Percentiles rank a stretch among this genome's conserved stretches.
Evolutionary conservation across 2,329 filamentous ascomycete species (phyloP).

Genomic region (Dothiorella sarmentorum): DNA sequence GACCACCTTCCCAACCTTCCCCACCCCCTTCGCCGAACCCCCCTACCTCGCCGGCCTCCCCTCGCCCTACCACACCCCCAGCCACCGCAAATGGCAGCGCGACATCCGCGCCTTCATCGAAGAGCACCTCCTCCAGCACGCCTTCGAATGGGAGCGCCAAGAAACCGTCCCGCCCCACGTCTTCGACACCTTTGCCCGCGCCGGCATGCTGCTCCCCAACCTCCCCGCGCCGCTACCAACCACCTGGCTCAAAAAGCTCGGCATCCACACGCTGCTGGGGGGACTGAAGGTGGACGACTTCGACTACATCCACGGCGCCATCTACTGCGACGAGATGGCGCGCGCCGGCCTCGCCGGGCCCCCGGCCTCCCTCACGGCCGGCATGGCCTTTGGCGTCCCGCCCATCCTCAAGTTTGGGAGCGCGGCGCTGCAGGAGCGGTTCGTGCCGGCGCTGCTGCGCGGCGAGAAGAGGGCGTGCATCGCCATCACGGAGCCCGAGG

Average conservation of each 20-base stretch:
- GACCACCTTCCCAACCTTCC: constrained; percentile 6
- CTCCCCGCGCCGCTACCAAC: constrained; percentile 67
- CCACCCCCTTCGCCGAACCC: constrained; percentile 68
- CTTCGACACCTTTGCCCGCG: constrained; percentile 60
- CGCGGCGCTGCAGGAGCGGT: constrained; percentile 59
- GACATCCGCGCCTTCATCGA: constrained; percentile 64
- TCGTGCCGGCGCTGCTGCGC: constrained; percentile 65
- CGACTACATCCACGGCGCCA: constrained; percentile 67
- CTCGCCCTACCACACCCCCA: constrained; percentile 66
- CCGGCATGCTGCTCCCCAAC: constrained; percentile 68
- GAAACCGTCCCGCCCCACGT: constrained; percentile 63
- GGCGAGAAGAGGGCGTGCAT: constrained; percentile 68
- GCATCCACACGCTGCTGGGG: constrained; percentile 64
- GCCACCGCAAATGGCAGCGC: constrained; percentile 65
- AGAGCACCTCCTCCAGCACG: constrained; percentile 59
- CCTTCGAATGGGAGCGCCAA: constrained; percentile 66
- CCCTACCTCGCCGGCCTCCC: constrained; percentile 68
- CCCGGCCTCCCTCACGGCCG: constrained; percentile 62
- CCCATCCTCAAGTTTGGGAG: constrained; percentile 68
- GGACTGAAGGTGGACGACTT: constrained; percentile 68
- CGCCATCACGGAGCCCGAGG: constrained; percentile 74
- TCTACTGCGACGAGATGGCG: constrained; percentile 69
- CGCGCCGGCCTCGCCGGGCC: constrained; percentile 64
- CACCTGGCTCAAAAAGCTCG: constrained; percentile 62
- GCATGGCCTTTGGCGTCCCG: constrained; percentile 69